Conservation (phyloP, 2,329 filamentous ascomycete species). For the Pezicula rhizophila region DNA sequence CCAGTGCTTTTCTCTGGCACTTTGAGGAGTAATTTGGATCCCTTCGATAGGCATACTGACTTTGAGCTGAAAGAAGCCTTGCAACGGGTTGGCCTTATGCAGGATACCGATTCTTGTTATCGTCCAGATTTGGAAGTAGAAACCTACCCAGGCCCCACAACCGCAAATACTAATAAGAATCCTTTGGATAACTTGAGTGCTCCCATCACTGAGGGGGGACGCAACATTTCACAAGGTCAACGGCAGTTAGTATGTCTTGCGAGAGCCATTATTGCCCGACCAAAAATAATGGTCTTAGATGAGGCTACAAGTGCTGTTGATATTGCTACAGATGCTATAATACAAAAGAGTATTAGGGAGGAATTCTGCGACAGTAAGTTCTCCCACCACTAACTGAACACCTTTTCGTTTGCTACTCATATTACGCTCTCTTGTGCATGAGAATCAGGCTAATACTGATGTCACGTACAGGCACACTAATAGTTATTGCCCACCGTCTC, state of each 20-base stretch:
- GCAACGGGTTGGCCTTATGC: constrained; percentile 57
- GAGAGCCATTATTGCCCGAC: constrained; percentile 60
- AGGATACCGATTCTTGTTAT: too few species aligned
- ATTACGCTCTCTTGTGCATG: too few species aligned
- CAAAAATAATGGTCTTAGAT: constrained; percentile 70
- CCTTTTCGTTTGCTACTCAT: too few species aligned
- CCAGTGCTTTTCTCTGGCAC: constrained; percentile 25
- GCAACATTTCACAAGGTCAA: constrained; percentile 68
- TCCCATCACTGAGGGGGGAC: constrained; percentile 60
- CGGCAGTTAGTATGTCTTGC: constrained; percentile 68
- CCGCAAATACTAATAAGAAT: constrained; percentile 44
- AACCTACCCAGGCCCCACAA: background rate
- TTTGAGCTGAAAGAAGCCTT: constrained; percentile 64
- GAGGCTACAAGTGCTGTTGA: constrained; percentile 73
- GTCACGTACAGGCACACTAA: too few species aligned
- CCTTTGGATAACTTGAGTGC: constrained; percentile 56
- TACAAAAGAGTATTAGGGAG: constrained; percentile 64
- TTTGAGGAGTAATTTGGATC: constrained; percentile 69
- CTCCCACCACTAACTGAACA: too few species aligned
- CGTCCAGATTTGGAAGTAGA: too few species aligned
- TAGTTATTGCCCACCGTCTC: constrained; percentile 46
- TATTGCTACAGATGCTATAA: constrained; percentile 65
- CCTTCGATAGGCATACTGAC: constrained; percentile 66
- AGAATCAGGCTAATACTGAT: too few species aligned
- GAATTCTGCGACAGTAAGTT: constrained; percentile 43